Evolutionary conservation across 2,329 filamentous ascomycete species (phyloP).

Genomic region (Oidium heveae): DNA sequence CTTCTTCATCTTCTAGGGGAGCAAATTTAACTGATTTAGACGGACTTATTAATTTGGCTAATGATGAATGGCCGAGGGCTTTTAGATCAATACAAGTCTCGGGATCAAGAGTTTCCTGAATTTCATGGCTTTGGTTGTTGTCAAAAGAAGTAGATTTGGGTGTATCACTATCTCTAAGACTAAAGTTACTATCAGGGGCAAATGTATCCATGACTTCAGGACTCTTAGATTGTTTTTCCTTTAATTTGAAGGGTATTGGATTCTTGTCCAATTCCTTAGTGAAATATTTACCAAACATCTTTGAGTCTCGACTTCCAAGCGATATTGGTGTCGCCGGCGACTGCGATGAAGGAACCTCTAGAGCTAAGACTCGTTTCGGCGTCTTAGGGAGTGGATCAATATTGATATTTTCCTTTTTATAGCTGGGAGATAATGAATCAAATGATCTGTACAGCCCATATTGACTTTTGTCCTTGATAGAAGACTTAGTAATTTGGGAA

Average conservation of each 20-base stretch:
- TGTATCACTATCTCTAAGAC: constrained; percentile 11
- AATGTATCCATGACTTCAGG: constrained; percentile 6
- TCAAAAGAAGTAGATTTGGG: constrained; percentile 7
- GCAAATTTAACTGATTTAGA: constrained; percentile 6
- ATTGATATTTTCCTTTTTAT: no score
- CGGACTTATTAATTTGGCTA: constrained; percentile 9
- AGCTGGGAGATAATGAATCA: no score
- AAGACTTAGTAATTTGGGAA: no score
- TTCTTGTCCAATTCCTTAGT: constrained; percentile 8
- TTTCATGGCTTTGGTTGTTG: constrained; percentile 4
- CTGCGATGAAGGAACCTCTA: constrained; percentile 14
- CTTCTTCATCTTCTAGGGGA: not conserved
- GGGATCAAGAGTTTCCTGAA: constrained; percentile 6
- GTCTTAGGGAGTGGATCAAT: no score
- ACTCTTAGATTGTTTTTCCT: constrained; percentile 2
- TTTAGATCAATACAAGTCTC: not conserved
- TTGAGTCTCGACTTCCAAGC: constrained; percentile 5
- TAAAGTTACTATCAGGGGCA: no score
- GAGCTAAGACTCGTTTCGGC: no score
- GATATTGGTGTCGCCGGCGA: constrained; percentile 13
- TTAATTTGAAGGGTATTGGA: constrained; percentile 7
- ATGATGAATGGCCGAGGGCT: constrained; percentile 2
- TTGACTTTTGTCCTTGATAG: no score
- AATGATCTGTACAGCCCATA: no score
- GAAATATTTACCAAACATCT: constrained; percentile 4